A percentile compares a stretch with the other conserved stretches of the same genome.
phyloP scores from a whole-genome alignment of 768 basidiomycete species.

The Termitomyces sp. region DNA sequence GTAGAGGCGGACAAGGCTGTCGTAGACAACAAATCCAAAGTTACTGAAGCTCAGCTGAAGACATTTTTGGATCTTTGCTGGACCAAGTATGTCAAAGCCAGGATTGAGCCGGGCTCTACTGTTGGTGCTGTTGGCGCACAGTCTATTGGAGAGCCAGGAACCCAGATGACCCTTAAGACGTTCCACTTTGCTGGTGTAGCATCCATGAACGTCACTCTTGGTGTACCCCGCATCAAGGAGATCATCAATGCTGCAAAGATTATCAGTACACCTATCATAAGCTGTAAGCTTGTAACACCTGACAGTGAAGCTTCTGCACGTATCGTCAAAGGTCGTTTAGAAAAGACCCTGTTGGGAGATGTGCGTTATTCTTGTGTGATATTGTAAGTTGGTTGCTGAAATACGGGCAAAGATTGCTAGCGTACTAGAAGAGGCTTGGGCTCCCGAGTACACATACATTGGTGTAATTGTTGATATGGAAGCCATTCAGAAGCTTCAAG shows the following conservation, averaged over 20 bases:
- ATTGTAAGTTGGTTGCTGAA: neutral
- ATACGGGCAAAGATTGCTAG: conserved; percentile 64
- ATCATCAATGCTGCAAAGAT: conserved; percentile 99
- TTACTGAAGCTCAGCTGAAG: conserved; percentile 75
- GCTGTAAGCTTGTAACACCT: conserved; percentile 83
- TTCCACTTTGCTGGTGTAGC: conserved; percentile 99
- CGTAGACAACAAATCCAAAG: conserved; percentile 88
- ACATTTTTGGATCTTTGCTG: conserved; percentile 84
- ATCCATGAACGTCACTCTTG: conserved; percentile 98
- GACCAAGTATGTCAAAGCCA: conserved; percentile 89
- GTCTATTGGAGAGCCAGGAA: conserved; percentile 98
- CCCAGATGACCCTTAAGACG: conserved; percentile 99
- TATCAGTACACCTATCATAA: conserved; percentile 98
- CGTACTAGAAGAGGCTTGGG: conserved; percentile 95
- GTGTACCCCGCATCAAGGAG: conserved; percentile 99
- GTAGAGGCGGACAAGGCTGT: conserved; percentile 62
- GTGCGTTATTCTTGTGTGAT: conserved; percentile 35
- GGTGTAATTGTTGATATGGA: conserved; percentile 88
- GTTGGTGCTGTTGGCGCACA: conserved; percentile 99
- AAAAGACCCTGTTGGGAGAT: conserved; percentile 92
- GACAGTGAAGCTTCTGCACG: conserved; percentile 92
- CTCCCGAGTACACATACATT: conserved; percentile 86
- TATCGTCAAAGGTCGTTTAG: conserved; percentile 93
- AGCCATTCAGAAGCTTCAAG: conserved; percentile 86
- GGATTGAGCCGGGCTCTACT: conserved; percentile 97